Percentiles rank a stretch among this genome's conserved stretches.
phyloP scores from a whole-genome alignment of 305 asterid genomes.

The Withania somnifera region DNA sequence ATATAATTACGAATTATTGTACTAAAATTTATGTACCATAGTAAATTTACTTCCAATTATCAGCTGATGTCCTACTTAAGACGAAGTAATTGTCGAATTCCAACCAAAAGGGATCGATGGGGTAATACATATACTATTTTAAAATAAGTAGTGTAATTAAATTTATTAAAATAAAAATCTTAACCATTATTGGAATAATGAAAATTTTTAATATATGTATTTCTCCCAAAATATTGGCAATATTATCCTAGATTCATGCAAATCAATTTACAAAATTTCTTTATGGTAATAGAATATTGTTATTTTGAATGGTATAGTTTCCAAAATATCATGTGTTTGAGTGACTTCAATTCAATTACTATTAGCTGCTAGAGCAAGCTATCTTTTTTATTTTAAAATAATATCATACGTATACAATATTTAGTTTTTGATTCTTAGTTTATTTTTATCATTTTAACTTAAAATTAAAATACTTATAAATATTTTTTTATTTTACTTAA shows the following conservation, averaged over 20 bases:
- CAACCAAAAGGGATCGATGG: not conserved
- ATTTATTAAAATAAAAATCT: not conserved
- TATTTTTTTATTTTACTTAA: no score
- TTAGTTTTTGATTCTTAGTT: no score
- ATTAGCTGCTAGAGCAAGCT: not conserved
- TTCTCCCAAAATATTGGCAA: not conserved
- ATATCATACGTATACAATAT: no score
- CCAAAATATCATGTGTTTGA: not conserved
- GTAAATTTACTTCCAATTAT: no score
- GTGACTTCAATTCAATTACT: not conserved
- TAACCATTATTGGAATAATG: not conserved
- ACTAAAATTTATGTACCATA: no score
- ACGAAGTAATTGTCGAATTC: no score
- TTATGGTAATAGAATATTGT: not conserved
- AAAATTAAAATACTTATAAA: no score
- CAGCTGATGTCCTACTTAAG: no score
- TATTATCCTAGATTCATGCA: not conserved
- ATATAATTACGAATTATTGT: no score
- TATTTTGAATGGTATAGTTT: not conserved
- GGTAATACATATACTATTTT: not conserved
- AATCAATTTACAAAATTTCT: not conserved
- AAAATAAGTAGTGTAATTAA: not conserved
- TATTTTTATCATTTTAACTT: no score
- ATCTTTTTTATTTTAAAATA: no score
- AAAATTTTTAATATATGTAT: not conserved